Evolutionary conservation across 169 alveolate genomes (phyloP), one percentile per base, ranked within the genome.

Genomic region (Theileria equi): DNA sequence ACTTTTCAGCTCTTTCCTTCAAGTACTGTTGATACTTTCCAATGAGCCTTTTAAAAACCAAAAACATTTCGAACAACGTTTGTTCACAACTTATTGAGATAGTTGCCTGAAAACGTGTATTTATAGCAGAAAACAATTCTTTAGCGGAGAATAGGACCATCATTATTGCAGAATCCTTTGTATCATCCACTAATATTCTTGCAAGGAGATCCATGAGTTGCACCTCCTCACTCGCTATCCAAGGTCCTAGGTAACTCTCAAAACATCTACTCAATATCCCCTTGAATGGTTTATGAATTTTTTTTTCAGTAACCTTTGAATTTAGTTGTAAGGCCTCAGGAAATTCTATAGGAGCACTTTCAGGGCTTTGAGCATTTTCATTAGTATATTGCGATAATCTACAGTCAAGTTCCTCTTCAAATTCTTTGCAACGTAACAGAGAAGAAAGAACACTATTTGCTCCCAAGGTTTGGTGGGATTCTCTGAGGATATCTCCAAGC

Each of bases 41-140:
- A 19, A 74, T 43, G 29, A 66, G 26, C 49, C 77, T 50, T 29
- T 49, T 35, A 45, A 74, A 65, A 13, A 74, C 80, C 73, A 55
- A 32, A 49, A 62, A 52, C 79, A 65, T 65, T 48, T 74, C 84
- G 32, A 61, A 74, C 0, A 74, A 40, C 31, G 84, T 64, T 55
- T 74, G 84, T 41, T 74, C 84, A 19, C 59, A 40, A 55, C 84
- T 74, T 21, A 74, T 63, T 16, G 84, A 55, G 49, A 65, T 58
- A 26, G 66, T 70, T 19, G 65, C 74, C 72, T 65, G 63, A 35
- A 74, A 73, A 36, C 79, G 6, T 0, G 60, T 67, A 38, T 63
- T 74, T 32, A 74, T 57, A 16, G 79, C 66, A 29, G 84, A 43
- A 53, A 74, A 74, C 17, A 74, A 32, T 41, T 74, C 83, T 57